Conservation (phyloP, 1,139 yeast genomes). For the Hyphopichia wangnamkhiaoensis region DNA sequence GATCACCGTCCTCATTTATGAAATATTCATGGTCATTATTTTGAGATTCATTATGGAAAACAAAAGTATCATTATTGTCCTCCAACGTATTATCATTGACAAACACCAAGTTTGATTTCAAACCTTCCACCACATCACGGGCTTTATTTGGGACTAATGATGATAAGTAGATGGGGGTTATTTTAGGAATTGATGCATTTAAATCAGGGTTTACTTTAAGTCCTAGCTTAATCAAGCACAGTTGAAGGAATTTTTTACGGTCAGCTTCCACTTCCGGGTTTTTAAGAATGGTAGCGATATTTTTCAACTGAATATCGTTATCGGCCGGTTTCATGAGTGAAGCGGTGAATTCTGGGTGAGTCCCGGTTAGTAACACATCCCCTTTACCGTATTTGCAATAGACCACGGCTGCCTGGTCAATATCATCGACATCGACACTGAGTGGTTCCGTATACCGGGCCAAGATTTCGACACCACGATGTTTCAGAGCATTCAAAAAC, state of each 20-base stretch:
- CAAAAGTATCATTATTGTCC: slow-evolving; percentile 56
- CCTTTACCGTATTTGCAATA: slow-evolving; percentile 74
- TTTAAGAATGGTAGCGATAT: slow-evolving; percentile 39
- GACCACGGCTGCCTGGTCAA: slow-evolving; percentile 69
- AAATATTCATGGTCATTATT: slow-evolving; percentile 18
- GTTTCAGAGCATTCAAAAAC: slow-evolving; percentile 71
- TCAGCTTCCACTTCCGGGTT: slow-evolving; percentile 36
- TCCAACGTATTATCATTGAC: slow-evolving; percentile 43
- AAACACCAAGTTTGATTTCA: slow-evolving; percentile 44
- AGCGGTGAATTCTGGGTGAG: slow-evolving; percentile 87
- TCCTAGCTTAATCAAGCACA: slow-evolving; percentile 60
- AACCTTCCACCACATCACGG: slow-evolving; percentile 25
- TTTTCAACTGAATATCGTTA: slow-evolving; percentile 28
- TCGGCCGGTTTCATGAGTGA: slow-evolving; percentile 38
- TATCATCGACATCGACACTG: slow-evolving; percentile 33
- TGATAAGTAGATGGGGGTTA: slow-evolving; percentile 62
- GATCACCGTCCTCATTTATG: slow-evolving; percentile 21
- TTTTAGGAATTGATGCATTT: slow-evolving; percentile 55
- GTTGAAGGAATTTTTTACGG: slow-evolving; percentile 58
- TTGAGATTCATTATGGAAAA: slow-evolving; percentile 37
- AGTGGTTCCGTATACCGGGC: slow-evolving; percentile 58
- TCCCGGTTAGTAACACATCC: slow-evolving; percentile 73
- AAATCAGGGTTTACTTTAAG: slow-evolving; percentile 60
- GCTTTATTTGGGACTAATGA: slow-evolving; percentile 27
- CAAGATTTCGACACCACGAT: slow-evolving; percentile 62